Percentiles rank a stretch among this genome's conserved stretches.
phyloP scores from a whole-genome alignment of 352 stramenopile genomes.

The Phytophthora sp. region DNA sequence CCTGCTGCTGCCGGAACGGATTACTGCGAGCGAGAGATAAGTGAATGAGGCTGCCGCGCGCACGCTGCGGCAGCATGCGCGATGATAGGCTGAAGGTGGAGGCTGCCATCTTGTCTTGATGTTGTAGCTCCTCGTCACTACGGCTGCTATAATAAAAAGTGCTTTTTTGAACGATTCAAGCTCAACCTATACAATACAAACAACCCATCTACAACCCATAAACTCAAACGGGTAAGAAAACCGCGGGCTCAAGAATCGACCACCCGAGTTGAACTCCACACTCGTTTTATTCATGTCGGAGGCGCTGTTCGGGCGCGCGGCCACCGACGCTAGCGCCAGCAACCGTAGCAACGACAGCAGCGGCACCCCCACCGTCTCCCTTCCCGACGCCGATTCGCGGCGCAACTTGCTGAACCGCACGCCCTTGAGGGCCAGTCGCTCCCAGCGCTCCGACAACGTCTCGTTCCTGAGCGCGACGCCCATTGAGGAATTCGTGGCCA shows the following conservation, averaged over 20 bases:
- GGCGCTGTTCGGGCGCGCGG: conserved; percentile 19
- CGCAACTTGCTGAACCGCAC: conserved; percentile 12
- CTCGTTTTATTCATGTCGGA: too few species aligned
- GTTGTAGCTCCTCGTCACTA: neutral
- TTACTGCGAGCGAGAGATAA: neutral
- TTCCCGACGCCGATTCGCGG: conserved; percentile 34
- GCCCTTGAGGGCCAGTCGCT: conserved; percentile 11
- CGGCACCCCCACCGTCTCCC: conserved; percentile 5
- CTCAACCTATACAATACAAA: too few species aligned
- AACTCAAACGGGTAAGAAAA: too few species aligned
- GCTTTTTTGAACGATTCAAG: too few species aligned
- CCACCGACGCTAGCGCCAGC: conserved; percentile 2
- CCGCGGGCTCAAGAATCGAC: too few species aligned
- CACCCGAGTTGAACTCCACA: too few species aligned
- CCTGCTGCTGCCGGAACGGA: conserved; percentile 3
- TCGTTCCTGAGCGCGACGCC: conserved; percentile 37
- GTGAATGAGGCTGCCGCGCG: conserved; percentile 2
- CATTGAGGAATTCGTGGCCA: conserved; percentile 84
- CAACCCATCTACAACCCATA: too few species aligned
- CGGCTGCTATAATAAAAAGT: too few species aligned
- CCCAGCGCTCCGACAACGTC: neutral
- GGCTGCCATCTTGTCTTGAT: conserved; percentile 4
- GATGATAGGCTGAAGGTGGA: conserved; percentile 1
- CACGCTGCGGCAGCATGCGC: conserved; percentile 12
- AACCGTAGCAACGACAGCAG: conserved; percentile 7